Evolutionary conservation across 768 basidiomycete genomes (phyloP), one percentile per base, ranked within the genome.

Genomic region (Trametes cubensis): DNA sequence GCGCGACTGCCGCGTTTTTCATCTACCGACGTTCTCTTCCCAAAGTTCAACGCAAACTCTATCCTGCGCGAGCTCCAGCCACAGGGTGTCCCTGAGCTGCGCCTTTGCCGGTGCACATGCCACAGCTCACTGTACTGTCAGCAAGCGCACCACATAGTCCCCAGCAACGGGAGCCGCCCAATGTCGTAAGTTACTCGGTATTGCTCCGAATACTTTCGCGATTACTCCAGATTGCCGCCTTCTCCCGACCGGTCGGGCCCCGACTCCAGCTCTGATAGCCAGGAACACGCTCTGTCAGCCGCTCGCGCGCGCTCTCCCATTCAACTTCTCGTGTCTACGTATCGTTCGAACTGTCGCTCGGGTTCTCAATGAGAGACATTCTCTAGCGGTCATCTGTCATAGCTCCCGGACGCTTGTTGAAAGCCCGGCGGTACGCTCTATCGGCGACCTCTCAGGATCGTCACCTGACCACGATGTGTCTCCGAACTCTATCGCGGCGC

Each of bases 1-100:
- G 60, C 53, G 60, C 52, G 53, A 18, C 23, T 28, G 46, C 60
- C 53, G 45, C 53, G 40, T 61, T 48, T 55, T 40, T 61, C 60
- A 54, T 55, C 60, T 61, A 14, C 60, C 60, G 60, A 61, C 52
- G 34, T 50, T 30, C 34, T 34, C 34, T 34, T 34, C 34, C 11
- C 34, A 34, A 34, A 34, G 34, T 34, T 34, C 34, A 34, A 34
- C 34, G 38, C 47, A n/a, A 61, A 55, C 60, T 54, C 46, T 55
- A n/a, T 30, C 25, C 11, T 51, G 46, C 59, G 59, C 54, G 59
- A 26, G 6, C 38, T 14, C 28, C 39, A 23, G 34, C 34, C 34
- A 7, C 10, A 6, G 11, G 4, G 11, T 50, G 28, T 46, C 13
- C 58, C 21, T 34, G 17, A 8, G 40, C 58, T 21, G 23, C 40